Evolutionary conservation across 257 asterid genomes (phyloP).

Genomic region (Thymus quinquecostatus): DNA sequence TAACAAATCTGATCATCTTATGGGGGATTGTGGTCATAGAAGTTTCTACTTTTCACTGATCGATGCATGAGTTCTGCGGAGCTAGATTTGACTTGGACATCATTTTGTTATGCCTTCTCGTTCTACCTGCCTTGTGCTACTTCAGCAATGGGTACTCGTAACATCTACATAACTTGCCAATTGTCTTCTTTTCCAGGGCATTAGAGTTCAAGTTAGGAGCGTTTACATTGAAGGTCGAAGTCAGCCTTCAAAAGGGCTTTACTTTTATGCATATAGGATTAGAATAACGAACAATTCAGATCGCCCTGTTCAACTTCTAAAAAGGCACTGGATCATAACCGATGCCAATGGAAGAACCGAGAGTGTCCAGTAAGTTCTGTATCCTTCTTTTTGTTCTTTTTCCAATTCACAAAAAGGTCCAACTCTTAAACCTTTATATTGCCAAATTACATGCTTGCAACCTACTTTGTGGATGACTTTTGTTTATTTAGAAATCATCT

Average conservation of each 20-base stretch:
- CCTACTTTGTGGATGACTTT: neutral
- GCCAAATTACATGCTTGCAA: neutral
- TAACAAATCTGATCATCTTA: neutral
- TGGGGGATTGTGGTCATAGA: neutral
- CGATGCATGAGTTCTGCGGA: neutral
- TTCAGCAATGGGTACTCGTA: neutral
- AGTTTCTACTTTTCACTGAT: neutral
- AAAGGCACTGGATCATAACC: slow-evolving; percentile 94
- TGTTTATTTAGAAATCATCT: neutral
- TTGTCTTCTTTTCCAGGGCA: slow-evolving; percentile 52
- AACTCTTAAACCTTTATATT: neutral
- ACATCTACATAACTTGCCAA: slow-evolving; percentile 17
- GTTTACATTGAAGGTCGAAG: slow-evolving; percentile 81
- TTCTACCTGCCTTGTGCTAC: neutral
- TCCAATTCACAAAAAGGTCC: neutral
- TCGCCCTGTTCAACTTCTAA: slow-evolving; percentile 88
- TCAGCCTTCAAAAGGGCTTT: slow-evolving; percentile 79
- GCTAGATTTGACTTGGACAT: neutral
- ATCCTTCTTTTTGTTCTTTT: neutral
- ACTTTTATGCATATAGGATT: slow-evolving; percentile 82
- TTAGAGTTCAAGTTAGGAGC: slow-evolving; percentile 91
- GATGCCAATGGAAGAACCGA: slow-evolving; percentile 68
- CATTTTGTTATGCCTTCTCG: slow-evolving; percentile 1
- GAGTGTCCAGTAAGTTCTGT: slow-evolving; percentile 62
- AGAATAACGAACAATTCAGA: slow-evolving; percentile 83